These are phyloP conservation scores for Fulvia fulva DNA, from an alignment of 2,329 filamentous ascomycete species.

Conservation along the genomic window DNA sequence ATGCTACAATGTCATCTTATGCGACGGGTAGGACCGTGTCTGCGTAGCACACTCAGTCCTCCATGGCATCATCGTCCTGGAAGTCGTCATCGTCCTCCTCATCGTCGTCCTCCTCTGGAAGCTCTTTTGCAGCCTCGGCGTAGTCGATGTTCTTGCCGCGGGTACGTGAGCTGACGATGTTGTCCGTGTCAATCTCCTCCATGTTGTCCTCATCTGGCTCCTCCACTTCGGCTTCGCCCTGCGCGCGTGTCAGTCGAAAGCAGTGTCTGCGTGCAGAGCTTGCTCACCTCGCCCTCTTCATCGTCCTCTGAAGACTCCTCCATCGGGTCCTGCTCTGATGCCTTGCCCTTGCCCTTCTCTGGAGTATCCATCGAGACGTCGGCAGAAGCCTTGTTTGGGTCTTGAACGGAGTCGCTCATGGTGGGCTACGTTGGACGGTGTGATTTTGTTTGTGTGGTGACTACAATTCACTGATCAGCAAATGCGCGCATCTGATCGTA, in stretches of 20 bases:
- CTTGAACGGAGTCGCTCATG: conserved; percentile 29
- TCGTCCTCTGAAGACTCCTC: conserved; percentile 43
- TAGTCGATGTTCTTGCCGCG: conserved; percentile 92
- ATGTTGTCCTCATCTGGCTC: conserved; percentile 77
- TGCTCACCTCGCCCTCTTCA: conserved; percentile 36
- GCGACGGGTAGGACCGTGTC: neutral
- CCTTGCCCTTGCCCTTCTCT: conserved; percentile 89
- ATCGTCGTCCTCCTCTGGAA: conserved; percentile 69
- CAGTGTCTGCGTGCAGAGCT: neutral
- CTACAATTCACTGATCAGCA: neutral
- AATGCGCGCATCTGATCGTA: neutral
- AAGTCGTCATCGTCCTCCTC: conserved; percentile 74
- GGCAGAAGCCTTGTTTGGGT: conserved; percentile 21
- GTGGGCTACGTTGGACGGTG: conserved; percentile 1
- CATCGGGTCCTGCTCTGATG: conserved; percentile 55
- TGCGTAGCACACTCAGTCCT: conserved; percentile 8
- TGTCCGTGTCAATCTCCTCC: conserved; percentile 84
- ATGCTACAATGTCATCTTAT: neutral
- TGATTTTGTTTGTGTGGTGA: neutral
- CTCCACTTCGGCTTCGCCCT: conserved; percentile 43
- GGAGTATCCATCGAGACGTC: conserved; percentile 41
- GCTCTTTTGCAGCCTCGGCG: conserved; percentile 79
- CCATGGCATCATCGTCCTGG: conserved; percentile 54
- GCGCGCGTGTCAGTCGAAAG: conserved; percentile 3
- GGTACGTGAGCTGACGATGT: conserved; percentile 82